phyloP scores from a whole-genome alignment of 352 stramenopile genomes.

The Phytopythium vexans region DNA sequence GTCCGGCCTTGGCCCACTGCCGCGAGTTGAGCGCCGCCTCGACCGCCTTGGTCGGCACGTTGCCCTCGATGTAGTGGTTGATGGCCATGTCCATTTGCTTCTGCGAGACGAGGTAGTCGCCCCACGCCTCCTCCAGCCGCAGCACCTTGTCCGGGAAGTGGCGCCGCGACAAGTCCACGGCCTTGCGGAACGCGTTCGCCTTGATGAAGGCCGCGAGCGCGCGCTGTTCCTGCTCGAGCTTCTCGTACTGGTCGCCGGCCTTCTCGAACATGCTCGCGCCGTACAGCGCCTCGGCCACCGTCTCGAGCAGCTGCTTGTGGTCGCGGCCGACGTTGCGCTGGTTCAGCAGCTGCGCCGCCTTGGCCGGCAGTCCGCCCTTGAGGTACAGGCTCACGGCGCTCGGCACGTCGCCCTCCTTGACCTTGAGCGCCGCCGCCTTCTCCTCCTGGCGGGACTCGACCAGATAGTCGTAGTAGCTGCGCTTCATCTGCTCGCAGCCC shows the following conservation, averaged over 20 bases:
- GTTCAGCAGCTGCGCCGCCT: conserved; percentile 85
- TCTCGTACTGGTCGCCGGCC: conserved; percentile 93
- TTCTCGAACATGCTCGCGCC: conserved; percentile 91
- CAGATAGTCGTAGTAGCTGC: conserved; percentile 92
- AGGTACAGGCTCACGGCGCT: conserved; percentile 92
- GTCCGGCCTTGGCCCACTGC: conserved; percentile 91
- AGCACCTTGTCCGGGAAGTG: conserved; percentile 91
- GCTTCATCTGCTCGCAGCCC: conserved; percentile 85
- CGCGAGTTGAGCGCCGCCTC: conserved; percentile 91
- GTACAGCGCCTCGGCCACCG: conserved; percentile 87
- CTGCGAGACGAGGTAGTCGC: conserved; percentile 90
- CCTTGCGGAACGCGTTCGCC: conserved; percentile 90
- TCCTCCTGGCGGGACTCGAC: conserved; percentile 91
- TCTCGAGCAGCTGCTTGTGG: conserved; percentile 88
- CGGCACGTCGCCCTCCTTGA: conserved; percentile 88
- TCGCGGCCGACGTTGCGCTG: conserved; percentile 86
- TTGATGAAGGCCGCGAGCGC: conserved; percentile 92
- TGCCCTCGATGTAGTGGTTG: conserved; percentile 96
- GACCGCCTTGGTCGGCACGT: conserved; percentile 90
- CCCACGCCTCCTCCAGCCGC: conserved; percentile 90
- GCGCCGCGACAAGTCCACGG: conserved; percentile 89
- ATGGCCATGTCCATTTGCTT: conserved; percentile 97
- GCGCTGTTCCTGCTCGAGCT: conserved; percentile 89
- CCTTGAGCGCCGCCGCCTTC: conserved; percentile 89
- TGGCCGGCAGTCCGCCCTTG: conserved; percentile 89